Evolutionary conservation across 768 basidiomycete genomes (phyloP).

Genomic region (Phanerodontia chrysosporium): DNA sequence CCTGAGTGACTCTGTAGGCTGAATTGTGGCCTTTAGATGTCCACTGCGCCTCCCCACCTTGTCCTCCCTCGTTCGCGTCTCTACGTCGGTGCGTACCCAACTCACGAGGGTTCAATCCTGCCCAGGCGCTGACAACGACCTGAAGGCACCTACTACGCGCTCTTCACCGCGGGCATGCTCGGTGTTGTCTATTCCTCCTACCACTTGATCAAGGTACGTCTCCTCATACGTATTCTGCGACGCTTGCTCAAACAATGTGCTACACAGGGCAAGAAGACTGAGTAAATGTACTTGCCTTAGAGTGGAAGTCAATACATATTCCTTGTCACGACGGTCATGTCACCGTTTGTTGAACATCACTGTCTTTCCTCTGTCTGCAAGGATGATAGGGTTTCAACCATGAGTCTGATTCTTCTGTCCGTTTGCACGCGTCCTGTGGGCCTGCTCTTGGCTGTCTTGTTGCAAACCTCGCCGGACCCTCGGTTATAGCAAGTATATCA

Average conservation of each 20-base stretch:
- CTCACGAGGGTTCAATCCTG: conserved; percentile 5
- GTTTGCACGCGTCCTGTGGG: no score
- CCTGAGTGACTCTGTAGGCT: background rate
- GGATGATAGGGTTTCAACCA: no score
- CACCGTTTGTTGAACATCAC: background rate
- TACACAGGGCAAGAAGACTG: conserved; percentile 22
- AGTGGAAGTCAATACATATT: conserved; percentile 1
- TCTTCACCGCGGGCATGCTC: conserved; percentile 51
- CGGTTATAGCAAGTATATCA: no score
- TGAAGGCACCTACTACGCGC: conserved; percentile 50
- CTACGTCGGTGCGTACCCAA: conserved; percentile 66
- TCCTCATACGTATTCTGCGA: background rate
- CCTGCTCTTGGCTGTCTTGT: no score
- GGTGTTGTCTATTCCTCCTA: conserved; percentile 49
- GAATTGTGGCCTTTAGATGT: conserved; percentile 21
- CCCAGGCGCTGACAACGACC: background rate
- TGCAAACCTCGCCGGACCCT: no score
- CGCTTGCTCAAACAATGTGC: background rate
- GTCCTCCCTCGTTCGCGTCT: conserved; percentile 58
- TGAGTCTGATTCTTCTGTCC: no score
- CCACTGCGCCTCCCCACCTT: conserved; percentile 51
- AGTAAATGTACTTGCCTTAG: conserved; percentile 13
- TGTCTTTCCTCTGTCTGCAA: no score
- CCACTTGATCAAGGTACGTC: conserved; percentile 38
- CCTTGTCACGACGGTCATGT: background rate